Evolutionary conservation across 345 rosid species (phyloP).

Genomic region (Citrus unshiu): DNA sequence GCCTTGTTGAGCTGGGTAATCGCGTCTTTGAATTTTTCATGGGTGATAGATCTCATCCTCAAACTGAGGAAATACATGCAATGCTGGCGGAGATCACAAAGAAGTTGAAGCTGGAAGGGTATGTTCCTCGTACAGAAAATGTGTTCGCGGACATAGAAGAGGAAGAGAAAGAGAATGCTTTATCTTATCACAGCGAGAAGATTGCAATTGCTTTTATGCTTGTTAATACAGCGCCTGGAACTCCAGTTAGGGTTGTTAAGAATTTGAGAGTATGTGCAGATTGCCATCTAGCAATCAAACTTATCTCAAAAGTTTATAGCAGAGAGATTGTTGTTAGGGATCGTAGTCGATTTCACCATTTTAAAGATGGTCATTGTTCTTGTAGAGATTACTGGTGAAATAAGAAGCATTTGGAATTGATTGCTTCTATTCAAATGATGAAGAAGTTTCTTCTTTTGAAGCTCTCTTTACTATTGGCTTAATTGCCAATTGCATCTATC

Average conservation of each 20-base stretch:
- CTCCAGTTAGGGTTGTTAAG: conserved; percentile 61
- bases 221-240: conserved; percentile 44
- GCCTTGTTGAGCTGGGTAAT: conserved; percentile 76
- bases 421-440: background rate
- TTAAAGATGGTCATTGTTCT: conserved; percentile 61
- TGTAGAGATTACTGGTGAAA: conserved; percentile 67
- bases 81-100: conserved; percentile 57
- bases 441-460: background rate
- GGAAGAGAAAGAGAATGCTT: conserved; percentile 72
- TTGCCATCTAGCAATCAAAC: conserved; percentile 76
- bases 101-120: conserved; percentile 58
- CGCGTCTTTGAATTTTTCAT: conserved; percentile 59
- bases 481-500: too few species aligned
- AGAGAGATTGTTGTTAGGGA: conserved; percentile 77
- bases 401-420: background rate
- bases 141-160: conserved; percentile 74
- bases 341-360: conserved; percentile 83
- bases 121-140: conserved; percentile 47
- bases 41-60: conserved; percentile 64
- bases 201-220: conserved; percentile 83
- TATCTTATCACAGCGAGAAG: conserved; percentile 82
- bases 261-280: conserved; percentile 82
- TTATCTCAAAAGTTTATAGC: conserved; percentile 57
- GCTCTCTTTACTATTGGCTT: too few species aligned
- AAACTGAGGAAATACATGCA: conserved; percentile 43